Base-by-base conservation (phyloP, 441 rosid genomes). In the Dalechampia spathulata region DNA sequence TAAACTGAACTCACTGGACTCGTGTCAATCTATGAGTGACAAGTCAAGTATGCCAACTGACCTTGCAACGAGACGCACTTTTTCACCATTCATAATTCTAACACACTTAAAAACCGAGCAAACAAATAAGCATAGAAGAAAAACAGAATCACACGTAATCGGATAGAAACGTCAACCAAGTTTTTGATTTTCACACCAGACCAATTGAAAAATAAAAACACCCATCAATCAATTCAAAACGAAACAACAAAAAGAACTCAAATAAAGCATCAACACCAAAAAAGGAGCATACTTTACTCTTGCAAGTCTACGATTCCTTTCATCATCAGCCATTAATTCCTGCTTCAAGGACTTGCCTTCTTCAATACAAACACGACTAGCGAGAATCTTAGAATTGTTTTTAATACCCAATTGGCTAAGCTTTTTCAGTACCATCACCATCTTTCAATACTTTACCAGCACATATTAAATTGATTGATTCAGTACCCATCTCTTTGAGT, bases 301-400 rank as follows among this genome's bases (percentile, higher is more conserved):
- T 22, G 79, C 60, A 55, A 91, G 86, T 68, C 93, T 71, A 12
- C 72, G 69, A 9, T 78, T 64, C 55, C 93, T 77, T 42, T 91
- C 95, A 52, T 83, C 89, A 60, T 82, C 90, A 5, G 79, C 92
- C 67, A 86, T 45, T 49, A 80, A 56, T 55, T 72, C 79, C 2
- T 71, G 34, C 49, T 72, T 64, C 66, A 82, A 56, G 7, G 85
- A 75, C 49, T 78, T 76, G 30, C 90, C 90, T 63, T 87, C 88
- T 30, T 79, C 95, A 20, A 64, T 74, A 25, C 74, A 68, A 17
- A 63, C 66, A 23, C 92, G 88, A 63, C 67, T 72, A 3, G 87
- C 77, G 7, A 91, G 90, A 66, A 91, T 73, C 70, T 81, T 85
- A 4, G 90, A 66, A 73, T 83, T 85, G 65, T 75, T 75, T 62